Base-by-base conservation (phyloP, 345 rosid genomes). In the Sonneratia alba region DNA sequence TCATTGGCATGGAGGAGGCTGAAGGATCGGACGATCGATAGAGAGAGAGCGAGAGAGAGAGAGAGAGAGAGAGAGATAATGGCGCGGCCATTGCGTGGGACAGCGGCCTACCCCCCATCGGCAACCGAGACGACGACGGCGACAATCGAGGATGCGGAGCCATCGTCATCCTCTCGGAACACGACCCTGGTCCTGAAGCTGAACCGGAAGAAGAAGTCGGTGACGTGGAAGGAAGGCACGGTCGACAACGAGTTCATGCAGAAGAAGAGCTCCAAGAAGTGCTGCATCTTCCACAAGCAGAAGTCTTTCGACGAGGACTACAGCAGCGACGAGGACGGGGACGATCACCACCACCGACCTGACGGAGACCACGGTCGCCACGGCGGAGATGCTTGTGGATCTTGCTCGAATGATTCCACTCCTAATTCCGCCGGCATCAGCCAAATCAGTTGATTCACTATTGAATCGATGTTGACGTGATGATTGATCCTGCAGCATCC, bases 181-280 rank as follows among this genome's bases (percentile, higher is more conserved):
- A 43, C 70, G 27, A 68, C 36, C 32, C 36, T 68, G 55, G 55
- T 68, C 36, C 53, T 68, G 70, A 68, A 68, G 70, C 67, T 90
- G 67, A 91, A 88, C 68, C 79, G 90, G 32, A 85, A 79, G 81
- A 92, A 86, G 88, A 94, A 92, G 92, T 89, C 83, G 82, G 98
- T 95, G 57, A 75, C 97, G 3, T 95, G 99, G 99, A 92, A 90
- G 81, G 88, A 87, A 15, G 99, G 96, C 72, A 95, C 98, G 42
- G 91, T 95, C 0, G 98, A 95, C 79, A 95, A 95, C 77, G 99
- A 95, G 80, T 87, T 90, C 72, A 84, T 95, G 99, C 90, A 91
- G 80, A 95, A 85, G 90, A 95, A 90, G 78, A 90, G 96, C 79
- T 92, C 99, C 48, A 95, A 95, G 88, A 92, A 87, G 77, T 95